phyloP scores from a whole-genome alignment of 2,329 filamentous ascomycete species.

The Domatiomyces catenatus region DNA sequence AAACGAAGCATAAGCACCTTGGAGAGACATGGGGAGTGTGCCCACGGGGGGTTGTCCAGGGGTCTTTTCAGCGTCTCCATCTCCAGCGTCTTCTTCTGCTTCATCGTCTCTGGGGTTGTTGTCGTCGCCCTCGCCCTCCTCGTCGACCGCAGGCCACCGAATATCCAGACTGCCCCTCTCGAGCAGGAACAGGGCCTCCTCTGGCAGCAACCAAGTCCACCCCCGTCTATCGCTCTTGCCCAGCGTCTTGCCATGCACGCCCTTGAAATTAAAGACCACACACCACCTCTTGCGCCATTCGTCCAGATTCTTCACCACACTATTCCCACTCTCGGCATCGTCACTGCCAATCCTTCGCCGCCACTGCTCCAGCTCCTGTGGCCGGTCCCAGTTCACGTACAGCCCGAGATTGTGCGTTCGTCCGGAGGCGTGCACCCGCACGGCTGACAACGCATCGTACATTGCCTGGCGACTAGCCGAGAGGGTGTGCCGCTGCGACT shows the following conservation, averaged over 20 bases:
- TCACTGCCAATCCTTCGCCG: constrained; percentile 11
- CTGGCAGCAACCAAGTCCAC: constrained; percentile 69
- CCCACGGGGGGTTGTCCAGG: constrained; percentile 17
- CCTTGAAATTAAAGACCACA: constrained; percentile 60
- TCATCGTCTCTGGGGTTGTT: constrained; percentile 14
- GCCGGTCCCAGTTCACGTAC: constrained; percentile 34
- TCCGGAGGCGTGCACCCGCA: constrained; percentile 51
- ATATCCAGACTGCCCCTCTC: constrained; percentile 79
- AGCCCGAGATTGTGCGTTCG: constrained; percentile 53
- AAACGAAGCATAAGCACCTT: constrained; percentile 76
- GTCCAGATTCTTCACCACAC: constrained; percentile 3
- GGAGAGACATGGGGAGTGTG: constrained; percentile 73
- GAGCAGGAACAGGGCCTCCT: constrained; percentile 78
- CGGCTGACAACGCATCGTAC: constrained; percentile 69
- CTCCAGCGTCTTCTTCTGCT: constrained; percentile 2
- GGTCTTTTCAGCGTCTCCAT: constrained; percentile 9
- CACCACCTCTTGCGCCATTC: constrained; percentile 20
- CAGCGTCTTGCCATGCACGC: constrained; percentile 59
- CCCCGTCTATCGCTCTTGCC: constrained; percentile 52
- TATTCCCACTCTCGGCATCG: constrained; percentile 4
- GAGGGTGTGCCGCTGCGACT: constrained; percentile 61
- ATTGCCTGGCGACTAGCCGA: constrained; percentile 73
- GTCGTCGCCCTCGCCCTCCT: constrained; percentile 20
- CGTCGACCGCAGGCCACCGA: constrained; percentile 51
- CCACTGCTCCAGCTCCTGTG: constrained; percentile 3